Conservation (phyloP, 495 filamentous ascomycete genomes). For the Hypomontagnella submonticulosa region DNA sequence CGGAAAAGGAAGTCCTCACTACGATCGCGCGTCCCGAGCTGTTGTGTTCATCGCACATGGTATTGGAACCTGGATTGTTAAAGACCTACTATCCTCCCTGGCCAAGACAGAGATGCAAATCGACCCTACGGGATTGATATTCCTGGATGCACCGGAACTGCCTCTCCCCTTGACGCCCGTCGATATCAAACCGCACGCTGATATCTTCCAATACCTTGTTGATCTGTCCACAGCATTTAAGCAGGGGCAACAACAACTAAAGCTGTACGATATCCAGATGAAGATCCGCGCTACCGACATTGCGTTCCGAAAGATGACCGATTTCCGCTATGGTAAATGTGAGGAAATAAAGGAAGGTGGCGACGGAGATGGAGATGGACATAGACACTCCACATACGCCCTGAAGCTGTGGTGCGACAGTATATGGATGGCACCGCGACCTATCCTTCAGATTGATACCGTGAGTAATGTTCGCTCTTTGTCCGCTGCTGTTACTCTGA, state of each 20-base stretch:
- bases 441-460: slow-evolving; percentile 1
- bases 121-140: slow-evolving; percentile 22
- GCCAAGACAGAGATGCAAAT: not conserved
- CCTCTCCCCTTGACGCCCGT: not conserved
- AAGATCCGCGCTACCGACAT: slow-evolving; percentile 7
- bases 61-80: slow-evolving; percentile 32
- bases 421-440: slow-evolving; percentile 27
- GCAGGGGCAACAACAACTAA: not conserved
- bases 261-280: not conserved
- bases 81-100: slow-evolving; percentile 7
- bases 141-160: slow-evolving; percentile 20
- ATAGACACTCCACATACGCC: not conserved
- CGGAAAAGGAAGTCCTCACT: not conserved
- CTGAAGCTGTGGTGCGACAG: slow-evolving; percentile 8
- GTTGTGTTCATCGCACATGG: slow-evolving; percentile 32
- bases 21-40: not conserved
- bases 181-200: not conserved
- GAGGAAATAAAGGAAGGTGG: not conserved
- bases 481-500: not conserved
- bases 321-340: not conserved
- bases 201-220: slow-evolving; percentile 7
- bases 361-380: too few species aligned
- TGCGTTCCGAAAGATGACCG: slow-evolving; percentile 4
- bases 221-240: slow-evolving; percentile 12
- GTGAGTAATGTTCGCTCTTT: slow-evolving; percentile 1